Percentiles rank a stretch among this genome's conserved stretches.
phyloP scores from a whole-genome alignment of 169 alveolate genomes.

The Fabrea salina region DNA sequence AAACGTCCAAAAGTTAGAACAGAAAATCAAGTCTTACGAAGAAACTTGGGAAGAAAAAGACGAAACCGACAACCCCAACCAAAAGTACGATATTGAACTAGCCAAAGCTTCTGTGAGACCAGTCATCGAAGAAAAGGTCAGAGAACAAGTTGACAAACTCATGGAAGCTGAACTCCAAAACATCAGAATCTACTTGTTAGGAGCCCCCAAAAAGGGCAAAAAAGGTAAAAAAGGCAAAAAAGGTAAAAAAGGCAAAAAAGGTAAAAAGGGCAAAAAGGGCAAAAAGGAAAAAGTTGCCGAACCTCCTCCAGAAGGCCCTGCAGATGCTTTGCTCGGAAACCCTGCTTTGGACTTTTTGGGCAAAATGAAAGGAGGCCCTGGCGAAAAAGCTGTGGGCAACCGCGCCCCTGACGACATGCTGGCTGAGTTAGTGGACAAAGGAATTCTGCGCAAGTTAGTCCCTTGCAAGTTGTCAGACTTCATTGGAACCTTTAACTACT shows the following conservation, averaged over 20 bases:
- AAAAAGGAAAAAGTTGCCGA: slow-evolving; percentile 42
- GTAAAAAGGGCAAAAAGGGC: slow-evolving; percentile 55
- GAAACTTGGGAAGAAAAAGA: slow-evolving; percentile 74
- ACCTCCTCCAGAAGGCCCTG: slow-evolving; percentile 33
- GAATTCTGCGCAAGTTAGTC: slow-evolving; percentile 44
- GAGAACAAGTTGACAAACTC: slow-evolving; percentile 69
- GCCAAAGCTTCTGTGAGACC: slow-evolving; percentile 65
- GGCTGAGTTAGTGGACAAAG: slow-evolving; percentile 56
- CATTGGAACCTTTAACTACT: slow-evolving; percentile 43
- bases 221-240: slow-evolving; percentile 53
- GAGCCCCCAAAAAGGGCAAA: slow-evolving; percentile 43
- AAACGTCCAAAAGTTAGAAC: slow-evolving; percentile 67
- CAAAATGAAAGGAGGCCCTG: slow-evolving; percentile 57
- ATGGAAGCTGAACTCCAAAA: slow-evolving; percentile 76
- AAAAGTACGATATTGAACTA: slow-evolving; percentile 60
- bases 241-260: slow-evolving; percentile 40
- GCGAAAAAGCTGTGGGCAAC: slow-evolving; percentile 70
- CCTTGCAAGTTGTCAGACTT: slow-evolving; percentile 43
- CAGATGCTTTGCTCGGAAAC: slow-evolving; percentile 21
- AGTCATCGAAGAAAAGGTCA: slow-evolving; percentile 62
- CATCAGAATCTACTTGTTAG: slow-evolving; percentile 52
- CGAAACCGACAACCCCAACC: slow-evolving; percentile 60
- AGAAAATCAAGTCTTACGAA: slow-evolving; percentile 58
- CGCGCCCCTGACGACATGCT: slow-evolving; percentile 62
- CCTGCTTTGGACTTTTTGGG: slow-evolving; percentile 24